These are phyloP conservation scores for Pseudocercospora musae DNA, from an alignment of 2,329 filamentous ascomycete species.

Conservation along the genomic window DNA sequence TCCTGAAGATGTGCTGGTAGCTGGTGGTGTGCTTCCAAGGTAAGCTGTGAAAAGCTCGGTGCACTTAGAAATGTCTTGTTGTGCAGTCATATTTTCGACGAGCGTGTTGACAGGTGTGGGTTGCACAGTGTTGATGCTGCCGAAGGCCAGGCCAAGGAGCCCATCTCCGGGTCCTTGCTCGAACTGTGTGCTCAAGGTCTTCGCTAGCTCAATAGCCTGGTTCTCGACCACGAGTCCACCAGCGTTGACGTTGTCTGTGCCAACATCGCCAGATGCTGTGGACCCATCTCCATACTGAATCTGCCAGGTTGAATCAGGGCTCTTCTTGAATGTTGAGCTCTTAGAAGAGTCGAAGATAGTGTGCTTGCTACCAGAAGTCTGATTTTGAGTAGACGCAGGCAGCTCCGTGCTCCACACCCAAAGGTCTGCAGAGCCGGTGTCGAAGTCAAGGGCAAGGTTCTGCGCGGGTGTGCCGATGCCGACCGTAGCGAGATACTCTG, in stretches of 20 bases:
- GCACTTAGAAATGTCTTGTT: slow-evolving; percentile 52
- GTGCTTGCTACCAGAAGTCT: slow-evolving; percentile 36
- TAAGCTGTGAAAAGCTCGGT: slow-evolving; percentile 62
- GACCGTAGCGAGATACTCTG: slow-evolving; percentile 61
- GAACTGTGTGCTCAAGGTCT: slow-evolving; percentile 57
- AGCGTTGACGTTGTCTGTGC: slow-evolving; percentile 60
- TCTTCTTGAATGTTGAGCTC: slow-evolving; percentile 58
- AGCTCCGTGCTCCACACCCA: slow-evolving; percentile 46
- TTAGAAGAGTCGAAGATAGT: slow-evolving; percentile 58
- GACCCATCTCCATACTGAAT: slow-evolving; percentile 67
- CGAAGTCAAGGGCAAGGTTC: slow-evolving; percentile 53
- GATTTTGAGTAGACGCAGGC: slow-evolving; percentile 10
- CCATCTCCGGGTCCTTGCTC: slow-evolving; percentile 57
- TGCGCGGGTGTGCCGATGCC: slow-evolving; percentile 63
- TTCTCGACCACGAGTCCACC: slow-evolving; percentile 60
- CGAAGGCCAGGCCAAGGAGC: slow-evolving; percentile 63
- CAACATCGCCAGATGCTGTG: slow-evolving; percentile 61
- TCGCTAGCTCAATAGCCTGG: slow-evolving; percentile 66
- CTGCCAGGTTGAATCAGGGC: slow-evolving; percentile 56
- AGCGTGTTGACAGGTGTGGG: slow-evolving; percentile 58
- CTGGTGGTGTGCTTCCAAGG: slow-evolving; percentile 56
- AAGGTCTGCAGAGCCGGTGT: slow-evolving; percentile 67
- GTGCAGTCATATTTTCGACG: slow-evolving; percentile 65
- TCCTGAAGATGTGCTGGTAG: slow-evolving; percentile 4
- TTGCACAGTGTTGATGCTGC: slow-evolving; percentile 35